Evolutionary conservation across 305 asterid genomes (phyloP), one percentile per base, ranked within the genome.

Genomic region (Ilex paraguariensis): DNA sequence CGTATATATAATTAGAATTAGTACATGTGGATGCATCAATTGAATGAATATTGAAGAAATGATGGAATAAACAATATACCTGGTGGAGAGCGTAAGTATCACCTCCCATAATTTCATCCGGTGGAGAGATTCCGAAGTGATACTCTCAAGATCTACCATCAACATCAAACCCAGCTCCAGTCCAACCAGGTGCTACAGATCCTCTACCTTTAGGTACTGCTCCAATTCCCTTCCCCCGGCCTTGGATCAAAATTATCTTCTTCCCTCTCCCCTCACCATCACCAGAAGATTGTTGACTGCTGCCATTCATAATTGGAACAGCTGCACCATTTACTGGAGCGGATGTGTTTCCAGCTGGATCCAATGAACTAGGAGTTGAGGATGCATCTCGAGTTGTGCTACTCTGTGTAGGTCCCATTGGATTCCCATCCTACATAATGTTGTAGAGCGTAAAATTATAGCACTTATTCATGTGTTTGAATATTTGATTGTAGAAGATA

Each of bases 111-210:
- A 55, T 57, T 65, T 61, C 36, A 73, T 21, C 28, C 54, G 40
- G 59, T 3, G 44, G 31, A 59, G 65, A 71, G 28, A 31, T 64
- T 67, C 46, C 40, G 56, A 53, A 68, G 54, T 31, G 67, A 17
- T 70, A 67, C 59, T 62, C 61, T 90, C 77, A 87, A 72, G 81
- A 80, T 84, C 95, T 78, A 62, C 87, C 78, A 61, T 91, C 95
- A 31, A 88, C 95, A 71, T 92, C 94, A 78, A 93, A 93, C 64
- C 97, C 97, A 59, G 99, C 81, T 46, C 99, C 96, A 2, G 94
- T 93, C 99, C 97, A 93, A 72, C 95, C 95, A 62, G 93, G 81
- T 46, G 77, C 62, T 48, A 81, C 82, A 61, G 86, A 76, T 63
- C 77, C 84, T 74, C 91, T 82, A 71, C 94, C 81, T 77, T 86